Evolutionary conservation across 306 rosid species (phyloP).

Genomic region (Ochetophila trinervis): DNA sequence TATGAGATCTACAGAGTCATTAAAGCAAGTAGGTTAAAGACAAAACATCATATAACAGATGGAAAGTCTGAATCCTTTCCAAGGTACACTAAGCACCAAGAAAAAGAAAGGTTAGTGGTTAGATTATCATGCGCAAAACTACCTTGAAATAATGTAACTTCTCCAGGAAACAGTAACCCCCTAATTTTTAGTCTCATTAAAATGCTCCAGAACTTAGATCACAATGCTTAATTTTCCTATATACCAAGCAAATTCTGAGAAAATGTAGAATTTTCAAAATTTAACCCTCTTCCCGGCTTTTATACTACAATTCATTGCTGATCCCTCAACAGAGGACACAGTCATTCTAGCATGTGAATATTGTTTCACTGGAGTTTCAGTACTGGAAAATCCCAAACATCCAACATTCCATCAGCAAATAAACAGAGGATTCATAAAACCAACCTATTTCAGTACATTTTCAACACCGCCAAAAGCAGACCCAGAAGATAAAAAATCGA

Average conservation of each 20-base stretch:
- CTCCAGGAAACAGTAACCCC: not conserved
- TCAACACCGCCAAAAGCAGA: slow-evolving; percentile 19
- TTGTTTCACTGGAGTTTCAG: too few species aligned
- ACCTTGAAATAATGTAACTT: not conserved
- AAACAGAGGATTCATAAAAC: slow-evolving; percentile 10
- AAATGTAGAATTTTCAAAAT: not conserved
- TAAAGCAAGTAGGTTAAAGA: not conserved
- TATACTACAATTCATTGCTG: too few species aligned
- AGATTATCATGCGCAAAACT: too few species aligned
- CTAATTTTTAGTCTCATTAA: not conserved
- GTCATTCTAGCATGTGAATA: too few species aligned
- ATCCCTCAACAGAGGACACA: too few species aligned
- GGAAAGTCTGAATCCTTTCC: not conserved
- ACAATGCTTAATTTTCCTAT: not conserved
- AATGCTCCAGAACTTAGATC: not conserved
- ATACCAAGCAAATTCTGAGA: not conserved
- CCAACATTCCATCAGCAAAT: slow-evolving; percentile 8
- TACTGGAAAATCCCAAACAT: not conserved
- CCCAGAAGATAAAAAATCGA: slow-evolving; percentile 20
- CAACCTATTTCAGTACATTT: not conserved
- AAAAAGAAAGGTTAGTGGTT: too few species aligned
- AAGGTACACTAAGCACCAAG: not conserved
- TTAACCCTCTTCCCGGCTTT: not conserved
- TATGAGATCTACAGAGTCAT: slow-evolving; percentile 12
- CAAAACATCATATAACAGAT: not conserved